phyloP scores from a whole-genome alignment of 352 stramenopile species.

The Bremia lactucae region DNA sequence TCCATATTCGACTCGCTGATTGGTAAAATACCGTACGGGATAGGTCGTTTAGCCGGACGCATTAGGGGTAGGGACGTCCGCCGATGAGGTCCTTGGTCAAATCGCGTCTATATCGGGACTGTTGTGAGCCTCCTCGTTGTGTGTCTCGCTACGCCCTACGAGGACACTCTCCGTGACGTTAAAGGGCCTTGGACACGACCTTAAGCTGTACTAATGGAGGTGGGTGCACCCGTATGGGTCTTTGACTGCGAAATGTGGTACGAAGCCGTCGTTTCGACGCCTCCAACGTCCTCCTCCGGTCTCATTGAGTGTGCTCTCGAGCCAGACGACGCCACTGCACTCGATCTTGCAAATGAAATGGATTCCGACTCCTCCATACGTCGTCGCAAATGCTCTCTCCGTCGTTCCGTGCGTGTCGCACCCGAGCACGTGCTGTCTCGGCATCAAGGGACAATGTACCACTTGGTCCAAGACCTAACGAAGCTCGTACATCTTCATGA shows the following conservation, averaged over 20 bases:
- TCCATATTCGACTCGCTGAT: too few relatives aligned
- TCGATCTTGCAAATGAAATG: too few relatives aligned
- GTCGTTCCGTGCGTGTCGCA: slow-evolving; percentile 24
- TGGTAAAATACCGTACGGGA: too few relatives aligned
- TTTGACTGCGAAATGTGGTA: slow-evolving; percentile 62
- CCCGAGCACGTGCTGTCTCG: slow-evolving; percentile 42
- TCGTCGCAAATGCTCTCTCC: slow-evolving; percentile 33
- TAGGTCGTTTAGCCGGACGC: too few relatives aligned
- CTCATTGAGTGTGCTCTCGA: slow-evolving; percentile 48
- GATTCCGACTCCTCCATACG: slow-evolving; percentile 33
- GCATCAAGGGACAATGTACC: slow-evolving; percentile 45
- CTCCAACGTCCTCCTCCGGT: slow-evolving; percentile 27
- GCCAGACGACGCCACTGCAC: slow-evolving; percentile 21
- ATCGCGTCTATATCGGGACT: too few relatives aligned
- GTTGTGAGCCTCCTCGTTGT: too few relatives aligned
- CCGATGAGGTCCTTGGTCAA: too few relatives aligned
- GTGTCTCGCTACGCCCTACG: too few relatives aligned
- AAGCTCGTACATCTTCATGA: slow-evolving; percentile 87
- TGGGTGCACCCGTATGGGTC: slow-evolving; percentile 65
- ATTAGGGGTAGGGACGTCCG: too few relatives aligned
- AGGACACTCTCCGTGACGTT: too few relatives aligned
- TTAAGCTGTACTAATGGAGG: too few relatives aligned
- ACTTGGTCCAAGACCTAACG: slow-evolving; percentile 79
- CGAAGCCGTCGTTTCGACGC: slow-evolving; percentile 45
- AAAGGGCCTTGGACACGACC: too few relatives aligned